phyloP scores from a whole-genome alignment of 2,329 filamentous ascomycete species.

The Plectosphaerella plurivora region DNA sequence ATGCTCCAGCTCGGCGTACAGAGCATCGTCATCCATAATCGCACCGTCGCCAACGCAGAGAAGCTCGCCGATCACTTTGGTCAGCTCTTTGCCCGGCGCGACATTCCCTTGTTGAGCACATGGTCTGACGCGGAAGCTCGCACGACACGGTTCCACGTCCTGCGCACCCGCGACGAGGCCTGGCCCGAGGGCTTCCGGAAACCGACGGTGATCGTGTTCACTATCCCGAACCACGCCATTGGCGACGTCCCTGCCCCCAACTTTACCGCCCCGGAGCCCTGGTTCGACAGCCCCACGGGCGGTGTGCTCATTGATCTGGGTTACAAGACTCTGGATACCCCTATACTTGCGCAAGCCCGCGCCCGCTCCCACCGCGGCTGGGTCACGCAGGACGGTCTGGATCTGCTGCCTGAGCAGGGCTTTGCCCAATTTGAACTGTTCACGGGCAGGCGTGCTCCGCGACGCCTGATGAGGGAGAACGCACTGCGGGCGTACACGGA shows the following conservation, averaged over 20 bases:
- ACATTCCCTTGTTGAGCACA: slow-evolving; percentile 36
- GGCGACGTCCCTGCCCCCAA: slow-evolving; percentile 61
- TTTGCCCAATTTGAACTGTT: slow-evolving; percentile 81
- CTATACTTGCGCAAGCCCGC: slow-evolving; percentile 64
- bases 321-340: slow-evolving; percentile 70
- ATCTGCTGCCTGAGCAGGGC: slow-evolving; percentile 72
- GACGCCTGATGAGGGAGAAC: slow-evolving; percentile 65
- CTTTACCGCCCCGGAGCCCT: slow-evolving; percentile 64
- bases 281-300: slow-evolving; percentile 69
- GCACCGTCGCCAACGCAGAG: slow-evolving; percentile 62
- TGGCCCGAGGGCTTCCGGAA: slow-evolving; percentile 62
- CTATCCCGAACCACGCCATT: slow-evolving; percentile 67
- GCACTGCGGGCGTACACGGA: slow-evolving; percentile 45
- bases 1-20: slow-evolving; percentile 73
- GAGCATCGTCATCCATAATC: slow-evolving; percentile 71
- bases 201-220: slow-evolving; percentile 72
- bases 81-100: slow-evolving; percentile 40
- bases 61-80: slow-evolving; percentile 67
- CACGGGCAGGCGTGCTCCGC: slow-evolving; percentile 65
- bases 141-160: slow-evolving; percentile 46
- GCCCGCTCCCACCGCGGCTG: slow-evolving; percentile 57
- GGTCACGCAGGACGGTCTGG: slow-evolving; percentile 72
- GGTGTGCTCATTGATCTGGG: slow-evolving; percentile 72
- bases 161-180: slow-evolving; percentile 51
- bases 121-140: slow-evolving; percentile 20